phyloP scores from a whole-genome alignment of 2,329 filamentous ascomycete genomes.

The Penicillium palitans region DNA sequence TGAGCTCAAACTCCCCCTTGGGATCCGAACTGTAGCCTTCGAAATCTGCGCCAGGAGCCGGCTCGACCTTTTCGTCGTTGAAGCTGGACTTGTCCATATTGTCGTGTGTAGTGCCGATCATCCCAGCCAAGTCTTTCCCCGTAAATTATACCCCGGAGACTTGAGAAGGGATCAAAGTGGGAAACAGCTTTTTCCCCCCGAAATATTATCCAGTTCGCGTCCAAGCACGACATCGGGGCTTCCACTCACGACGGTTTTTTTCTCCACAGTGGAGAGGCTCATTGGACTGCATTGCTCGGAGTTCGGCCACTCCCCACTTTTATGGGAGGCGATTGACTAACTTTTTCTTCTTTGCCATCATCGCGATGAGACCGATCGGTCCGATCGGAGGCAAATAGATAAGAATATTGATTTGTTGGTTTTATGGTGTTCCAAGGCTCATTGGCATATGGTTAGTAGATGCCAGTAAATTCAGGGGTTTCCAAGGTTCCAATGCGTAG shows the following conservation, averaged over 20 bases:
- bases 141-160: not conserved
- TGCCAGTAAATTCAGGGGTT: not conserved
- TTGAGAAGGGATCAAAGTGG: not conserved
- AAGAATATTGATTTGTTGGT: not conserved
- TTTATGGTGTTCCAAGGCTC: not conserved
- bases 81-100: constrained; percentile 20
- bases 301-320: constrained; percentile 11
- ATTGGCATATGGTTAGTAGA: not conserved
- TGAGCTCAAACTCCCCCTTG: constrained; percentile 34
- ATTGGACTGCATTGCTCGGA: constrained; percentile 16
- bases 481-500: not conserved
- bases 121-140: not conserved
- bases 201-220: constrained; percentile 10
- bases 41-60: constrained; percentile 10
- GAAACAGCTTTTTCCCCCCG: constrained; percentile 7
- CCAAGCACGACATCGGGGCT: constrained; percentile 22
- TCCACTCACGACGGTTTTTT: not conserved
- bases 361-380: not conserved
- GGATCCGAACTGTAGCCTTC: constrained; percentile 15
- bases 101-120: not conserved
- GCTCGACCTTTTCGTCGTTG: constrained; percentile 16
- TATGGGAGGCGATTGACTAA: constrained; percentile 15
- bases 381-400: not conserved
- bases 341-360: constrained; percentile 11
- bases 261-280: constrained; percentile 15